phyloP scores from a whole-genome alignment of 1,139 yeast species.

The Hemisphaericaspora xylofermentans region DNA sequence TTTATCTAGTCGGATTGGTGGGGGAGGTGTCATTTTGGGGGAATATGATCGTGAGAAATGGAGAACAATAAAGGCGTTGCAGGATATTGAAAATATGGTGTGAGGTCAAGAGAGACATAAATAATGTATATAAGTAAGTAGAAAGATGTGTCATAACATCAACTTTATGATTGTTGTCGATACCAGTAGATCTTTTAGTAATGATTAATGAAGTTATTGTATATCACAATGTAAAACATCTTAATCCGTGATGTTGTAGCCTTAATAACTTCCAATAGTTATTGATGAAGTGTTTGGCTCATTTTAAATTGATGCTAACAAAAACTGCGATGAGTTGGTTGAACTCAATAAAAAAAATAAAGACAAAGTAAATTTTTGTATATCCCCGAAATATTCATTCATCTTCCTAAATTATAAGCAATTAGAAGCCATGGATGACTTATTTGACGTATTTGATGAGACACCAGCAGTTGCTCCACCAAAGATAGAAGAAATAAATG shows the following conservation, averaged over 20 bases:
- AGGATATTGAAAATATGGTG: not conserved
- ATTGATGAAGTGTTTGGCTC: too few relatives aligned
- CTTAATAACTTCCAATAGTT: too few relatives aligned
- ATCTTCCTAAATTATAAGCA: not conserved
- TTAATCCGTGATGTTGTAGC: not conserved
- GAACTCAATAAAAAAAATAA: not conserved
- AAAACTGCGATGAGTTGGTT: not conserved
- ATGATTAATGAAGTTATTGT: not conserved
- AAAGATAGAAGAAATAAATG: constrained; percentile 12
- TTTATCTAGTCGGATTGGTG: constrained; percentile 38
- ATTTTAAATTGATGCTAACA: too few relatives aligned
- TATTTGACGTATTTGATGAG: constrained; percentile 70
- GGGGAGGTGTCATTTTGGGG: constrained; percentile 61
- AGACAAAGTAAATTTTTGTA: not conserved
- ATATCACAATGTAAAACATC: not conserved
- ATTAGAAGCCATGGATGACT: constrained; percentile 42
- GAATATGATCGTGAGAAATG: constrained; percentile 67
- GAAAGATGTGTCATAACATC: not conserved
- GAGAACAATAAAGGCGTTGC: constrained; percentile 46
- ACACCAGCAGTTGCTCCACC: constrained; percentile 42
- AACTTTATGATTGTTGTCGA: too few relatives aligned
- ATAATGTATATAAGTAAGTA: not conserved
- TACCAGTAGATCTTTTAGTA: not conserved
- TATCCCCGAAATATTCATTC: not conserved
- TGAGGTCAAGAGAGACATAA: not conserved